Percentiles rank a stretch among this genome's conserved stretches.
phyloP scores from a whole-genome alignment of 164 flowering plant genomes.

The Magnolia sinica region DNA sequence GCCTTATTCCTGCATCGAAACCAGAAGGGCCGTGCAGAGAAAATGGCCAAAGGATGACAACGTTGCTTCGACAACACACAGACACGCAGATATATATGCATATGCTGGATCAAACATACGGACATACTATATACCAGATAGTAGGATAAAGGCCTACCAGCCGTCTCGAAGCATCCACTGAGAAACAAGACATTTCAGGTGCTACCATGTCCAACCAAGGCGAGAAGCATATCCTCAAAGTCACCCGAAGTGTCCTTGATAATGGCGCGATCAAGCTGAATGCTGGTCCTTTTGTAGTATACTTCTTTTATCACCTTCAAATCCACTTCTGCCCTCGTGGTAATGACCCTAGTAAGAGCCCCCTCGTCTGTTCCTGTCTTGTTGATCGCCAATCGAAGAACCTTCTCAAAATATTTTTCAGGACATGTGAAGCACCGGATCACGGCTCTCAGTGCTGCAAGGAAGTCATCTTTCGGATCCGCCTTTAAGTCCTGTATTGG shows the following conservation, averaged over 20 bases:
- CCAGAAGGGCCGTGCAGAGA: too few species aligned
- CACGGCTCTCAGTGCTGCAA: constrained; percentile 37
- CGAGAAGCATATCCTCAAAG: constrained; percentile 62
- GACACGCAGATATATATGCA: too few species aligned
- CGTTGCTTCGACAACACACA: too few species aligned
- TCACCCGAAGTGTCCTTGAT: constrained; percentile 65
- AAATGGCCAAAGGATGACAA: too few species aligned
- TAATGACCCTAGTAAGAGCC: constrained; percentile 72
- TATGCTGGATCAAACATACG: too few species aligned
- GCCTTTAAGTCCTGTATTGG: constrained; percentile 43
- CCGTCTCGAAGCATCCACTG: too few species aligned
- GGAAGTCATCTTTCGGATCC: constrained; percentile 48
- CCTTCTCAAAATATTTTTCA: constrained; percentile 60
- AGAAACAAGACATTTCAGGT: constrained; percentile 4
- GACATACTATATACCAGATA: too few species aligned
- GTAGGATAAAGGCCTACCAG: too few species aligned
- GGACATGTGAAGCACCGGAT: constrained; percentile 59
- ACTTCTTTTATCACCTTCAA: constrained; percentile 67
- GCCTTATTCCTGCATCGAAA: too few species aligned
- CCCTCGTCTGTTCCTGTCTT: constrained; percentile 69
- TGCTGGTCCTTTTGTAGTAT: constrained; percentile 56
- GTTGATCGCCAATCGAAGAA: constrained; percentile 55
- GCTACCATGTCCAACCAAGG: constrained; percentile 40
- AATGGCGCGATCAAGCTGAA: constrained; percentile 57
- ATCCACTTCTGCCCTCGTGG: constrained; percentile 79